A percentile compares a stretch with the other conserved stretches of the same genome.
Evolutionary conservation across 2,329 filamentous ascomycete species (phyloP).

Genomic region (Fusarium heterosporum): DNA sequence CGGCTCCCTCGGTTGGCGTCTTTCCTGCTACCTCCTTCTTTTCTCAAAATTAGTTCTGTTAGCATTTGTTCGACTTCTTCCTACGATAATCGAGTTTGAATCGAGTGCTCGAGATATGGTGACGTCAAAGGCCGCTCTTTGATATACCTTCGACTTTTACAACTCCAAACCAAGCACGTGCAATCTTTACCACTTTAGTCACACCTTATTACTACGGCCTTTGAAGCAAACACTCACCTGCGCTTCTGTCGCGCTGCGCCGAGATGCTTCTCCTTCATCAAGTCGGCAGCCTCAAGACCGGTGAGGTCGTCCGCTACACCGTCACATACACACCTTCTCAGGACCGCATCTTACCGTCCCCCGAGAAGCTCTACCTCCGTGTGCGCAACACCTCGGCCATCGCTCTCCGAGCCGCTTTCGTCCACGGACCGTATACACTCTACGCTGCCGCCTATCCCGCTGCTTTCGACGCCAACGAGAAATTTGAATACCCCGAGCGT

Average conservation of each 20-base stretch:
- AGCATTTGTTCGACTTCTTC: neutral
- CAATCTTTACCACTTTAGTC: slow-evolving; percentile 1
- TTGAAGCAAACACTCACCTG: slow-evolving; percentile 14
- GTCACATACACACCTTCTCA: slow-evolving; percentile 90
- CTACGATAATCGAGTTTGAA: slow-evolving; percentile 2
- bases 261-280: slow-evolving; percentile 92
- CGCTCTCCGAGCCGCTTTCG: slow-evolving; percentile 91
- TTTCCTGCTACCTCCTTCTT: slow-evolving; percentile 6
- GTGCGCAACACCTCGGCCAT: slow-evolving; percentile 94
- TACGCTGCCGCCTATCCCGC: slow-evolving; percentile 88
- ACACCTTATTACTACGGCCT: neutral
- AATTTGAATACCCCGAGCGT: slow-evolving; percentile 74
- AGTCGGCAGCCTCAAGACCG: slow-evolving; percentile 90
- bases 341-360: slow-evolving; percentile 90
- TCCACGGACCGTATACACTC: slow-evolving; percentile 94
- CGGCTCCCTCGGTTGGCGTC: slow-evolving; percentile 32
- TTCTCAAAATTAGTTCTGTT: neutral
- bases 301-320: slow-evolving; percentile 91
- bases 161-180: slow-evolving; percentile 22
- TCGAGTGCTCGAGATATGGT: slow-evolving; percentile 39
- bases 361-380: slow-evolving; percentile 82
- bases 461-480: slow-evolving; percentile 84
- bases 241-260: slow-evolving; percentile 22
- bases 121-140: slow-evolving; percentile 42
- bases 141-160: slow-evolving; percentile 15